These are phyloP conservation scores for Pseudopyricularia javanii DNA, from an alignment of 2,329 filamentous ascomycete genomes.

Conservation along the genomic window DNA sequence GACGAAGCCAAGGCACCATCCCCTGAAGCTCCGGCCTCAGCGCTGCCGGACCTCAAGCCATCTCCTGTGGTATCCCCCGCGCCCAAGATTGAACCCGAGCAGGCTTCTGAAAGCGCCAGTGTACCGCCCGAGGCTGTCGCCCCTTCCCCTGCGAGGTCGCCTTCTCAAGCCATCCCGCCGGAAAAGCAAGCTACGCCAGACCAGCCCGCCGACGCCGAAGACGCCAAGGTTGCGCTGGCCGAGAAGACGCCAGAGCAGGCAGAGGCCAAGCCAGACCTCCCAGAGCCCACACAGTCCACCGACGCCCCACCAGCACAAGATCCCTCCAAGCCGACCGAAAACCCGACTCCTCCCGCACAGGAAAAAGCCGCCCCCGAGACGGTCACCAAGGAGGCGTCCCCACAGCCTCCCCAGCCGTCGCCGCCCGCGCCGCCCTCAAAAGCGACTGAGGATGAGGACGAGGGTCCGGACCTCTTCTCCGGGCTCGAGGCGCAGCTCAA, in stretches of 20 bases:
- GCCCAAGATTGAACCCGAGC: neutral
- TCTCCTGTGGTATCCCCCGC: neutral
- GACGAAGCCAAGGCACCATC: neutral
- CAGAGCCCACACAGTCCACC: neutral
- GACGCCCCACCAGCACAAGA: neutral
- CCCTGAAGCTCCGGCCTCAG: neutral
- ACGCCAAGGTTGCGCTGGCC: neutral
- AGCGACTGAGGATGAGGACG: neutral
- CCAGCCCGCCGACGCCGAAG: neutral
- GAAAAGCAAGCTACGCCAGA: neutral
- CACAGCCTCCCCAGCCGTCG: neutral
- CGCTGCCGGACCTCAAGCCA: neutral
- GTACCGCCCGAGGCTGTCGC: neutral
- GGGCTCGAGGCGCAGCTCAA: constrained; percentile 2
- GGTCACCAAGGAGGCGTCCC: neutral
- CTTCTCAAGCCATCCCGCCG: neutral
- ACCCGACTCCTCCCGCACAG: neutral
- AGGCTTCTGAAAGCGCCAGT: neutral
- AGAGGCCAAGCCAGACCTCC: neutral
- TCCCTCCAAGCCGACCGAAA: neutral
- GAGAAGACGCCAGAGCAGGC: neutral
- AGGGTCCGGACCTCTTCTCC: neutral
- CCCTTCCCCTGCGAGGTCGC: neutral
- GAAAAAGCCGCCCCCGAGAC: neutral
- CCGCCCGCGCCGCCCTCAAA: neutral